Conservation (phyloP, 306 rosid species). For the Dryas octopetala region DNA sequence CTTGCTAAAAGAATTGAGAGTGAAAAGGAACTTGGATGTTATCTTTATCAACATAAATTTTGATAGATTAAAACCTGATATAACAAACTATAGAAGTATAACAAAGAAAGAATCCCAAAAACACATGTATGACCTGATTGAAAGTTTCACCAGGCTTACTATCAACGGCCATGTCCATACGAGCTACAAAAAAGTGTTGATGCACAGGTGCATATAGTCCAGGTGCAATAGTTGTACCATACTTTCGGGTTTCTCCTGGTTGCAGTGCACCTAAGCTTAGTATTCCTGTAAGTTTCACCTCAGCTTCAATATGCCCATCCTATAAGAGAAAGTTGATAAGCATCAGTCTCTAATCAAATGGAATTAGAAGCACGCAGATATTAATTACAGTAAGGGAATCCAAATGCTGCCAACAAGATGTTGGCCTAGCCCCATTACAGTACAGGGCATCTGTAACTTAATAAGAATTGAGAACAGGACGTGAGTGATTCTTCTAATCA, state of each 20-base stretch:
- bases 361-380: slow-evolving; percentile 1
- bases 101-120: not conserved
- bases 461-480: not conserved
- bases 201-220: slow-evolving; percentile 83
- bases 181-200: slow-evolving; percentile 83
- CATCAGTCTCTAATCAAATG: not conserved
- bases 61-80: not conserved
- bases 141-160: slow-evolving; percentile 82
- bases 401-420: slow-evolving; percentile 11
- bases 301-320: slow-evolving; percentile 90
- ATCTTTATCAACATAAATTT: not conserved
- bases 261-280: slow-evolving; percentile 80
- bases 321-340: slow-evolving; percentile 27
- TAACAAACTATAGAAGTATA: not conserved
- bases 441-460: not conserved
- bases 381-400: not conserved
- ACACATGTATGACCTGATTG: slow-evolving; percentile 54
- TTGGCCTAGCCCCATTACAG: slow-evolving; percentile 8
- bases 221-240: slow-evolving; percentile 84
- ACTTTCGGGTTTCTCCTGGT: slow-evolving; percentile 77
- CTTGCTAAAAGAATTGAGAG: not conserved
- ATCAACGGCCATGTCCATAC: slow-evolving; percentile 88
- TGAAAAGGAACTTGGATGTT: not conserved
- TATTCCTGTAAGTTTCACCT: slow-evolving; percentile 78
- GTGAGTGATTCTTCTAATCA: slow-evolving; percentile 13